Conservation (phyloP, 495 filamentous ascomycete genomes). For the Daldinia concentrica region DNA sequence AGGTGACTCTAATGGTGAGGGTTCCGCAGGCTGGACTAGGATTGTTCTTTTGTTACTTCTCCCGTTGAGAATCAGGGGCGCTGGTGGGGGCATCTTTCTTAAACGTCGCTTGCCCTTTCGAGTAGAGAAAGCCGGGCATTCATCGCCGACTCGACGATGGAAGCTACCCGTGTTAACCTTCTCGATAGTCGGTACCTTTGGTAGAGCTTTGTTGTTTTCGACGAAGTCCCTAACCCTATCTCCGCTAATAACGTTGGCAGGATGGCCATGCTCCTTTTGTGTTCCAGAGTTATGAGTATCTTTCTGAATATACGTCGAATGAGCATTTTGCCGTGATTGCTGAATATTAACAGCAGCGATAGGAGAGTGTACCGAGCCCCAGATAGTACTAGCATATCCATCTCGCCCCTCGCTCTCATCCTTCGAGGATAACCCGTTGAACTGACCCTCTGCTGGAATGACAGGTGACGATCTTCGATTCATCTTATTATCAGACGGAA, state of each 20-base stretch:
- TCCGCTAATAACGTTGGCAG: slow-evolving; percentile 20
- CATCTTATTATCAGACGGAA: slow-evolving; percentile 27
- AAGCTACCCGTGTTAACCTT: slow-evolving; percentile 41
- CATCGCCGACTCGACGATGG: slow-evolving; percentile 62
- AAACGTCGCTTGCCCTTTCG: slow-evolving; percentile 50
- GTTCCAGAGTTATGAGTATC: slow-evolving; percentile 17
- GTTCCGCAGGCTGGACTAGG: slow-evolving; percentile 51
- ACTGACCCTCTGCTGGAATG: slow-evolving; percentile 42
- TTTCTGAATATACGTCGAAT: slow-evolving; percentile 48
- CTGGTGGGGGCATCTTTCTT: slow-evolving; percentile 58
- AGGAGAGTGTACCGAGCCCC: slow-evolving; percentile 55
- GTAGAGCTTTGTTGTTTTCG: slow-evolving; percentile 5
- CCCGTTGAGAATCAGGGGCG: slow-evolving; percentile 56
- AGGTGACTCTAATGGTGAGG: slow-evolving; percentile 61
- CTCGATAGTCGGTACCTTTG: not conserved
- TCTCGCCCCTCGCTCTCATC: slow-evolving; percentile 46
- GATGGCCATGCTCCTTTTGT: slow-evolving; percentile 6
- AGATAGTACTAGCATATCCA: slow-evolving; percentile 49
- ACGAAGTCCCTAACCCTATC: slow-evolving; percentile 30
- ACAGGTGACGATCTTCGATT: slow-evolving; percentile 54
- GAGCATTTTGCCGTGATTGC: slow-evolving; percentile 44
- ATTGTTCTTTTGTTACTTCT: slow-evolving; percentile 45
- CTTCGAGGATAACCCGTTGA: slow-evolving; percentile 46
- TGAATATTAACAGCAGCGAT: slow-evolving; percentile 49
- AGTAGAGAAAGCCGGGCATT: slow-evolving; percentile 63